Base-by-base conservation (phyloP, 1,139 yeast species). In the Nadsonia starkeyi-henricii region DNA sequence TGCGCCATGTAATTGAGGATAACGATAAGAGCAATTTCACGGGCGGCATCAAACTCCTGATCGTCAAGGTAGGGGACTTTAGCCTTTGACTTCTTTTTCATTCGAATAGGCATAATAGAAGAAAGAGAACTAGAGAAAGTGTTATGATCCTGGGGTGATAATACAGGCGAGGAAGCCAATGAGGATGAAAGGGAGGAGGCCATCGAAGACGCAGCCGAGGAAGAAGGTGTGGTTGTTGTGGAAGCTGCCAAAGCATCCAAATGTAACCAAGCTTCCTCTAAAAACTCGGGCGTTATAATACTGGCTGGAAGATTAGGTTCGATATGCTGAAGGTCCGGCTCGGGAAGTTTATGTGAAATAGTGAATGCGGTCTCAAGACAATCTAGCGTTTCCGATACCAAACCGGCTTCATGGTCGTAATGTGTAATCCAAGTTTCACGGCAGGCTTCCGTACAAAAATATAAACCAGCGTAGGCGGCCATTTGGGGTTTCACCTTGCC, bases 381-480 rank as follows among this genome's bases (percentile, higher is more conserved):
- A 36, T 68, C 59, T 47, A 71, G 53, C 2, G 57, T 54, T 44
- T 62, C 62, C 43, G 58, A 53, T 30, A 62, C 36, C 18, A 67
- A 53, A n/a, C 66, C 61, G 19, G 57, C 57, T 1, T 58, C 55
- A 36, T 33, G 39, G 17, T 59, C 62, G 45, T 63, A 67, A 36
- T 50, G 52, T 0, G 41, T 44, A 12, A 53, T 48, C 67, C 78
- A 78, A 7, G 45, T 42, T 1, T 61, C 57, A 26, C 59, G 51
- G 56, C 86, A 80, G 3, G 54, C 54, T 13, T 69, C 71, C 1
- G 76, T 62, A 57, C 86, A 81, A 56, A 81, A 81, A 66, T 73
- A 68, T 13, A 73, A 55, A 28, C 78, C 79, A 30, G 79, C 72
- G 20, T 69, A 72, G 1, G 62, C 62, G 17, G 39, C 39, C 4